phyloP scores from a whole-genome alignment of 192 early-diverging fungal species.

The Martensiomyces pterosporus region DNA sequence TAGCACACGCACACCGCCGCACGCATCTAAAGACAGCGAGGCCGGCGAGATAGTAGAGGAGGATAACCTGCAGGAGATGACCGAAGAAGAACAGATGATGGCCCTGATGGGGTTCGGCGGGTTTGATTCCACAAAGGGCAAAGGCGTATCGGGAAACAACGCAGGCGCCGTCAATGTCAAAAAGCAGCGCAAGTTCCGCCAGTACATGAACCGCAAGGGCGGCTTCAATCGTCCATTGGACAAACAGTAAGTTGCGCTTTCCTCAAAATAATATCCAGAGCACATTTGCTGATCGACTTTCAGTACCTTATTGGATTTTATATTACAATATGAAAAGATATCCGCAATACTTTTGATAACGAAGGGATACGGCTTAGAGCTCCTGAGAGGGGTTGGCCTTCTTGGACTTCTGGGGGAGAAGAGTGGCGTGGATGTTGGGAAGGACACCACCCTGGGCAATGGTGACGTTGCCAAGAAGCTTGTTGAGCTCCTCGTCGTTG shows the following conservation, averaged over 20 bases:
- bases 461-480: constrained; percentile 76
- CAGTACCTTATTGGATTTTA: no score
- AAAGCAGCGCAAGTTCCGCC: constrained; percentile 81
- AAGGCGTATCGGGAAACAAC: constrained; percentile 72
- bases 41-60: background rate
- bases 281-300: no score
- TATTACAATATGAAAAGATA: constrained; percentile 27
- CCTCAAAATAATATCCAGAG: no score
- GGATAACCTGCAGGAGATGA: constrained; percentile 22
- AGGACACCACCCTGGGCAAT: constrained; percentile 92
- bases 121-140: constrained; percentile 80
- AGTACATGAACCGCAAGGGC: constrained; percentile 92
- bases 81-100: constrained; percentile 74
- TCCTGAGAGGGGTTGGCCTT: constrained; percentile 62
- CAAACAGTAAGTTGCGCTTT: constrained; percentile 22
- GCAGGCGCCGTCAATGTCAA: constrained; percentile 73
- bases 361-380: constrained; percentile 55
- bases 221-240: constrained; percentile 69
- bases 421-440: constrained; percentile 84
- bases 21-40: background rate
- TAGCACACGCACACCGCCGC: constrained; percentile 11
- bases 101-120: constrained; percentile 83
- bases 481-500: constrained; percentile 93
- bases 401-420: constrained; percentile 80
- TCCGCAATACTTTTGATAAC: no score